Base-by-base conservation (phyloP, 257 asterid species). In the Agastache rugosa region DNA sequence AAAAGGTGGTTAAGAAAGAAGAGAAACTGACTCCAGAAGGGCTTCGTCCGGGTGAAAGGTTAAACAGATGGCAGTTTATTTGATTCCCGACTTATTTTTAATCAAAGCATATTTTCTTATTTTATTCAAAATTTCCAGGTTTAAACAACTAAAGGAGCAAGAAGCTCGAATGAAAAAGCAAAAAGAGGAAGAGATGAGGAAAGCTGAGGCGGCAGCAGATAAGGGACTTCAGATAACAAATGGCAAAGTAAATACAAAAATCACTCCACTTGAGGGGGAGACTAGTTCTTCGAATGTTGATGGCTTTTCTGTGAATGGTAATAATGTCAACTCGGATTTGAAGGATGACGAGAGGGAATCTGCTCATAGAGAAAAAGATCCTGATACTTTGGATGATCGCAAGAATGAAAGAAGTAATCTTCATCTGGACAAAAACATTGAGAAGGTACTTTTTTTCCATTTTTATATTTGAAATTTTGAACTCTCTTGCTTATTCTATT, bases 31-130 rank as follows among this genome's bases (percentile, higher is more conserved):
- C 85, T 76, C 71, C 90, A 48, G 87, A 81, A 60, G 96, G 91
- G 77, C 86, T 67, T 76, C 93, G 90, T 48, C 96, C 92, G 11
- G 99, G 99, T 75, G 99, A 92, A 72, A 95, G 98, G 99, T 95
- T 69, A 70, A 67, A 72, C 45, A 47, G 25, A 35, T 69, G 16
- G 56, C 72, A 20, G 16, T 67, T 72, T 50, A 50, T 73, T 67
- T 54, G 7, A n/a, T 75, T 63, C 37, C 27, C 8, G 17, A 19
- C 61, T 68, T 63, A 20, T 47, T 73, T 74, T 56, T 71, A 42
- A 54, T 63, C 27, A 34, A 47, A 34, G 55, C 23, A 69, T 44
- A 6, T 20, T 27, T 72, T 58, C 47, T 59, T 75, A 61, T 58
- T 19, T 76, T 39, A 25, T 53, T 60, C 22, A 0, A 67, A 75